Base-by-base conservation (phyloP, 495 filamentous ascomycete species). In the Trichoderma gamsii region DNA sequence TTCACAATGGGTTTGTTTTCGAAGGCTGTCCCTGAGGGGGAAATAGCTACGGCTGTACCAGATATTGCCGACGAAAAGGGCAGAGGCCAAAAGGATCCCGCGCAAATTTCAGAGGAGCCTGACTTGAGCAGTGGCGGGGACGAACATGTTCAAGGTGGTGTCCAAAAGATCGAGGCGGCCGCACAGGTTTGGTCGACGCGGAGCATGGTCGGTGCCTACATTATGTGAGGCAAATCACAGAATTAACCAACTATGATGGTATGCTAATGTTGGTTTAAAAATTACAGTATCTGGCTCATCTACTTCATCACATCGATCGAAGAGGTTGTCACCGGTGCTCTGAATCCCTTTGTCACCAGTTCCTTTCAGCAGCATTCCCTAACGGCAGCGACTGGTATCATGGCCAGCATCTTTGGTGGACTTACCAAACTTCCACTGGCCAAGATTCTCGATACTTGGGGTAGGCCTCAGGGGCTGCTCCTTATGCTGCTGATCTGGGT, bases 401-500 rank as follows among this genome's bases (percentile, higher is more conserved):
- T 85, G 44, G 75, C 80, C n/a, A 74, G 70, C 35, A 72, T 89
- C 66, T 78, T 89, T 35, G 83, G 81, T 41, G 87, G 84, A 51
- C 78, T 85, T 0, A 73, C 79, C 21, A 83, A 81, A 43, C 76
- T 88, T 32, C 82, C 87, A 1, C 72, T 85, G 15, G 84, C 86
- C 23, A 86, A 87, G 69, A 76, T 89, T 51, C 71, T 88, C 66
- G 84, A 89, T 71, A 72, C 86, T 5, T 86, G 82, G 77, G 87
- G 84, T 59, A 73, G 79, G 64, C 68, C 77, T 16, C 70, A 78
- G 63, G 79, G 75, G 16, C 75, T 78, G 52, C 51, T 69, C 0
- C 56, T 78, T 23, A 76, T 76, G 72, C 72, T 73, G 4, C n/a
- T 70, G 21, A 46, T 76, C 9, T 70, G 71, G 64, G 71, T 71